Evolutionary conservation across 495 filamentous ascomycete species (phyloP), one percentile per base, ranked within the genome.

Genomic region (Penicillium turbatum): DNA sequence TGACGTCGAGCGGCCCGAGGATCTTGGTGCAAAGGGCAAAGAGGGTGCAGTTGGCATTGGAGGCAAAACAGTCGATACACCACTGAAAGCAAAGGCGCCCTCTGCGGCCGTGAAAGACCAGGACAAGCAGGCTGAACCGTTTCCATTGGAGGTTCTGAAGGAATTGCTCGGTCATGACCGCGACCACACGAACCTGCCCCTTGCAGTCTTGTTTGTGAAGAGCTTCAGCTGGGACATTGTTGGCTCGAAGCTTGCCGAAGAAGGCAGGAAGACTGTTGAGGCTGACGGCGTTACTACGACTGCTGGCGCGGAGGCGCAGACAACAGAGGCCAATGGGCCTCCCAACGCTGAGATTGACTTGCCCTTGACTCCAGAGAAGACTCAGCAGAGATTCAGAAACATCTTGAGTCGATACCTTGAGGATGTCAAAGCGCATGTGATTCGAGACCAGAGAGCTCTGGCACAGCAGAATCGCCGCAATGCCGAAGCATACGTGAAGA

Each of bases 401-500:
- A 82, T 99, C 40, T 75, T 99, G 30, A 86, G 81, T 44, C 83
- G 89, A 13, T 99, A 99, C 58, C 85, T 97, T 55, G 91, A 97
- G 49, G 92, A 95, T 63, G 88, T 97, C 66, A 96, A 93, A 69
- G 70, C 78, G 6, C 93, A 97, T 69, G 79, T 99, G 24, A 66
- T 93, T 40, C 86, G 87, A 6, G 92, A 97, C 59, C 93, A 99
- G 64, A 90, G 92, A 69, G 83, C 85, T 6, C 83, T 97, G 32
- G 78, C 80, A 52, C 78, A 75, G 21, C 93, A 99, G 70, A 88
- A 85, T 42, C 87, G 89, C 53, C 90, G 92, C 43, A 97, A 99
- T 74, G 91, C 95, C 2, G 93, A 99, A 67, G 93, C 92, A 6
- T 99, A 99, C 65, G 90, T 99, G 58, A 96, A 96, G 64, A 97